These are phyloP conservation scores for Porogramme epimiltina DNA, from an alignment of 1,284 basidiomycete genomes.

Conservation along the genomic window DNA sequence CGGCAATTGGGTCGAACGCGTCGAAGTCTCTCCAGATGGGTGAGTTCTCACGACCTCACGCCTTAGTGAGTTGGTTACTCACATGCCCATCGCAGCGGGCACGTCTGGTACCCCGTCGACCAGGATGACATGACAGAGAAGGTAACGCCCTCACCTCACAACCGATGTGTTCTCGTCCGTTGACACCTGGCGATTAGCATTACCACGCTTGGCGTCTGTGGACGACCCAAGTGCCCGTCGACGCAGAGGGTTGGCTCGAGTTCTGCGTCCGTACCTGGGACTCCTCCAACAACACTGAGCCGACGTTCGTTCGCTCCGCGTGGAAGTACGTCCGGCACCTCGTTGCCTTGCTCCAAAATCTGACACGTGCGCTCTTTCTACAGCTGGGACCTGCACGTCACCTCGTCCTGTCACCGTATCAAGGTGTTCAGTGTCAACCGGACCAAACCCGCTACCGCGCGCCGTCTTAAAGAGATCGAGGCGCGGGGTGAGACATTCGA, in stretches of 20 bases:
- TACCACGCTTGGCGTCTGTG: slow-evolving; percentile 59
- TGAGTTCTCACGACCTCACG: slow-evolving; percentile 22
- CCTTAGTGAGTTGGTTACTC: not conserved
- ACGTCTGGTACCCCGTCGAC: slow-evolving; percentile 51
- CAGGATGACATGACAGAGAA: slow-evolving; percentile 53
- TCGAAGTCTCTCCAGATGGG: slow-evolving; percentile 58
- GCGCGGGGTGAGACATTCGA: slow-evolving; percentile 41
- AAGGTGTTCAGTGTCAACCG: slow-evolving; percentile 57
- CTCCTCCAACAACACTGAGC: slow-evolving; percentile 59
- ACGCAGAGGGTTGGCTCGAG: slow-evolving; percentile 60
- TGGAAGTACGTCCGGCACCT: slow-evolving; percentile 46
- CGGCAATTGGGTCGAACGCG: slow-evolving; percentile 57
- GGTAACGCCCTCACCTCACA: slow-evolving; percentile 23
- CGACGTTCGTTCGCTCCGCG: slow-evolving; percentile 55
- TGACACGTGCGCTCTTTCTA: not conserved
- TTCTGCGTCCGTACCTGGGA: slow-evolving; percentile 63
- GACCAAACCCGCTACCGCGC: slow-evolving; percentile 41
- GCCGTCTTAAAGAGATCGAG: slow-evolving; percentile 43
- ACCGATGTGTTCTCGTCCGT: too few species aligned
- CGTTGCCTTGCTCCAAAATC: not conserved
- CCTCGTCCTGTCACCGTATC: slow-evolving; percentile 55
- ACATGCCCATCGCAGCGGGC: slow-evolving; percentile 35
- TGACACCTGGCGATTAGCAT: too few species aligned
- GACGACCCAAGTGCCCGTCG: slow-evolving; percentile 52
- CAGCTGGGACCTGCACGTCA: slow-evolving; percentile 60